Conservation (phyloP, 192 early-diverging fungal genomes). For the Backusella parvicylindrica region DNA sequence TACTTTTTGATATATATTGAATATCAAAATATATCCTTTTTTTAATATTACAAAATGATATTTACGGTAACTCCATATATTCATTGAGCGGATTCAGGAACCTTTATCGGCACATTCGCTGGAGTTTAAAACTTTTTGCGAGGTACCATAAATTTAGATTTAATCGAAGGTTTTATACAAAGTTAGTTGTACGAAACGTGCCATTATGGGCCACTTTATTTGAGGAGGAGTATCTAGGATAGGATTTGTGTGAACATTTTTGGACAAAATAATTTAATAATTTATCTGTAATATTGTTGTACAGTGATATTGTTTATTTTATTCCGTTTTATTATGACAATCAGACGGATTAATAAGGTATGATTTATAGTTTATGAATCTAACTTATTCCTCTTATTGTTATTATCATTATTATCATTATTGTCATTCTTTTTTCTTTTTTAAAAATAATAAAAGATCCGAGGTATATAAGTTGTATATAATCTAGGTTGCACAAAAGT, state of each 20-base stretch:
- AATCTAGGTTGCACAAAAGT: neutral
- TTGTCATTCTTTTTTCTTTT: too few relatives aligned
- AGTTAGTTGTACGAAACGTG: constrained; percentile 84
- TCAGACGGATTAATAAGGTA: too few relatives aligned
- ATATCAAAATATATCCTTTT: too few relatives aligned
- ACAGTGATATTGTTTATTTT: neutral
- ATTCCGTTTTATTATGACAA: too few relatives aligned
- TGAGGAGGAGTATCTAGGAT: too few relatives aligned
- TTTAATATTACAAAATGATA: too few relatives aligned
- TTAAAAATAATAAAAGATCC: too few relatives aligned
- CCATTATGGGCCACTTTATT: constrained; percentile 86
- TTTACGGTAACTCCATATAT: too few relatives aligned
- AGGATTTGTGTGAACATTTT: constrained; percentile 67
- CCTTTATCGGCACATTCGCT: neutral
- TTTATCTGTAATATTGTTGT: neutral
- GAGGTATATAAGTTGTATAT: too few relatives aligned
- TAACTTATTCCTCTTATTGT: too few relatives aligned
- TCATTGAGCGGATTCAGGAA: neutral
- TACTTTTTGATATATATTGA: too few relatives aligned
- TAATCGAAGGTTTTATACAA: constrained; percentile 13
- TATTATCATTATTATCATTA: neutral
- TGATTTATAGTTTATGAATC: too few relatives aligned
- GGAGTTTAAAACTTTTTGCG: neutral
- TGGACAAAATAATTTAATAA: neutral
- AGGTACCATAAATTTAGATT: neutral